Evolutionary conservation across 2,329 filamentous ascomycete species (phyloP).

Genomic region (Fusarium humuli): DNA sequence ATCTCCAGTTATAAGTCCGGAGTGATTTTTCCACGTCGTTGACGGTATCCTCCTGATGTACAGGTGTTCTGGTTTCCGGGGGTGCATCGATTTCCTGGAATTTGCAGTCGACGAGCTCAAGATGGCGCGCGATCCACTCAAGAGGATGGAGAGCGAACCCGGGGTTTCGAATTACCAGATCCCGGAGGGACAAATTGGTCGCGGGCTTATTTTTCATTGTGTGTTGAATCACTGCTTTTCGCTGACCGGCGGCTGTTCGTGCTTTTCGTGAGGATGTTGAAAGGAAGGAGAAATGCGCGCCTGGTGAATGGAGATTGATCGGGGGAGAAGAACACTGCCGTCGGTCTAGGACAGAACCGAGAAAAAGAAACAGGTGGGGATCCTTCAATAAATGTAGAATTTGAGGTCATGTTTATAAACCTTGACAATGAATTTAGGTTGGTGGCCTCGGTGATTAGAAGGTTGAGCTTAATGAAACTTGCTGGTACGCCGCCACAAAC

Average conservation of each 20-base stretch:
- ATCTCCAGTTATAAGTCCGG: background rate
- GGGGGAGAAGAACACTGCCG: no score
- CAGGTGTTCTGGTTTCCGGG: background rate
- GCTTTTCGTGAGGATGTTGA: background rate
- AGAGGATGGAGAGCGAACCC: background rate
- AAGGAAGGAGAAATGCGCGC: background rate
- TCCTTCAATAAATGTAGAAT: no score
- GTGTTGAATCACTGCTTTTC: background rate
- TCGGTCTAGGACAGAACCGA: no score
- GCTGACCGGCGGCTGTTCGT: background rate
- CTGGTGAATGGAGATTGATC: no score
- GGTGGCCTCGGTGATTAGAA: no score
- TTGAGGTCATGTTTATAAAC: no score
- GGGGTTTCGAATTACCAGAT: background rate
- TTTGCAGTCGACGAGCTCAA: background rate
- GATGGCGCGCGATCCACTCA: background rate
- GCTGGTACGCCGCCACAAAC: no score
- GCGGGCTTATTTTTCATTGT: background rate
- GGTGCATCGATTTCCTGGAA: background rate
- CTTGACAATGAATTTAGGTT: no score
- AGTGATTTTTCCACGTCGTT: no score
- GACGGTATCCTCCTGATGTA: background rate
- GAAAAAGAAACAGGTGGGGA: no score
- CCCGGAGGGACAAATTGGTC: background rate
- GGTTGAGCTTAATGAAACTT: no score